These are phyloP conservation scores for Solanum medicagineum DNA, from an alignment of 257 asterid species.

Conservation along the genomic window DNA sequence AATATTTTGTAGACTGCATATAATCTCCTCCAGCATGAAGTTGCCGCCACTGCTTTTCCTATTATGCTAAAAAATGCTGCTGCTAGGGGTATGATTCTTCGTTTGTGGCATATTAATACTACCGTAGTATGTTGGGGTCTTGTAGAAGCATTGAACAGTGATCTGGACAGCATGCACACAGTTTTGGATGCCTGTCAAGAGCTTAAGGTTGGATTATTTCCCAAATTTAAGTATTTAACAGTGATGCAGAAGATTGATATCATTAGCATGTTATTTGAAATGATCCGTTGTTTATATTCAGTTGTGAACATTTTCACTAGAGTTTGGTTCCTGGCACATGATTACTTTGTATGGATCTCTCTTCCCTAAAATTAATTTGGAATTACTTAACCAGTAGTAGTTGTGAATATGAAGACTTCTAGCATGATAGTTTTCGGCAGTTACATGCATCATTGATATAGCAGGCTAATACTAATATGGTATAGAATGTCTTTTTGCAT, in stretches of 20 bases:
- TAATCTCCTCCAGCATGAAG: conserved; percentile 76
- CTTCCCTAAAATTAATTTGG: no score
- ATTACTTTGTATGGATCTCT: no score
- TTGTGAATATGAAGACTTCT: not conserved
- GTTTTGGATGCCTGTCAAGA: conserved; percentile 80
- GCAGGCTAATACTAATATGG: not conserved
- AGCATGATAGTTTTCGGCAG: not conserved
- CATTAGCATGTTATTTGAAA: not conserved
- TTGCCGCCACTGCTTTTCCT: conserved; percentile 56
- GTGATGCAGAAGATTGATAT: not conserved
- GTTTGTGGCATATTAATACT: conserved; percentile 67
- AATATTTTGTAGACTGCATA: conserved; percentile 68
- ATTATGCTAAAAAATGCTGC: conserved; percentile 33
- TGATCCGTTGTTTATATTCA: not conserved
- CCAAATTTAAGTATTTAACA: not conserved
- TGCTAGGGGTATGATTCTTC: conserved; percentile 33
- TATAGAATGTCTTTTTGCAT: not conserved
- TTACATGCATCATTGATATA: not conserved
- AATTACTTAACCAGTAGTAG: not conserved
- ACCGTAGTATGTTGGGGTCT: conserved; percentile 67
- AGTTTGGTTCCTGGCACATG: not conserved
- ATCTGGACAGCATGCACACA: conserved; percentile 42
- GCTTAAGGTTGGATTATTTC: conserved; percentile 47
- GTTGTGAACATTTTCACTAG: not conserved
- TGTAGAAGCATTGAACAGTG: conserved; percentile 51